Evolutionary conservation across 495 filamentous ascomycete genomes (phyloP).

Genomic region (Aspergillus ellipticus): DNA sequence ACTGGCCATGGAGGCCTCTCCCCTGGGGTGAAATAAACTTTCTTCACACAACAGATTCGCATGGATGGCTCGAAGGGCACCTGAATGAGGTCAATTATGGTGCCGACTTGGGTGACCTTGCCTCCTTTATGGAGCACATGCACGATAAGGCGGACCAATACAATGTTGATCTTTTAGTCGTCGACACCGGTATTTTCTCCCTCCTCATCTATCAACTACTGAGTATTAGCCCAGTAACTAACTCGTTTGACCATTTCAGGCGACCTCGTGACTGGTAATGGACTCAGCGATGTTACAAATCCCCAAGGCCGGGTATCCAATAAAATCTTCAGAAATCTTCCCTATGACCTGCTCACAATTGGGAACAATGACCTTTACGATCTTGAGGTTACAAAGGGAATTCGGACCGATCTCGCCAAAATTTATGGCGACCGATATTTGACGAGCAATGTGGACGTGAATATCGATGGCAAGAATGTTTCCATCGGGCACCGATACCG

Average conservation of each 20-base stretch:
- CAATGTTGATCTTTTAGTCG: not conserved
- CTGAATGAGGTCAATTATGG: constrained; percentile 14
- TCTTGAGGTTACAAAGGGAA: not conserved
- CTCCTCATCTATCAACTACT: not conserved
- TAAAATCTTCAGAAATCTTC: not conserved
- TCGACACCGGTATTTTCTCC: not conserved
- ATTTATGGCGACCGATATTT: constrained; percentile 1
- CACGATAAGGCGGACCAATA: not conserved
- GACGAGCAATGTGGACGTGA: constrained; percentile 1
- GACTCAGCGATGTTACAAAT: not conserved
- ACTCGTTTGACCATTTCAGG: not conserved
- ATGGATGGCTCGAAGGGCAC: constrained; percentile 4
- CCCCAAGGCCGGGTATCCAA: not conserved
- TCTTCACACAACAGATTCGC: constrained; percentile 1
- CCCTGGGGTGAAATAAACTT: constrained; percentile 17
- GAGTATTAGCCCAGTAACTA: not conserved
- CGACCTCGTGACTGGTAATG: not conserved
- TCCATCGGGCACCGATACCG: not conserved
- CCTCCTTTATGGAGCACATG: constrained; percentile 1
- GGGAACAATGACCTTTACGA: not conserved
- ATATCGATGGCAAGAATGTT: not conserved
- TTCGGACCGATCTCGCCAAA: not conserved
- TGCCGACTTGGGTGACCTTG: not conserved
- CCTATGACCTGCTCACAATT: not conserved
- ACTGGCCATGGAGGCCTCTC: constrained; percentile 15